These are phyloP conservation scores for Alternaria hordeiaustralica DNA, from an alignment of 2,329 filamentous ascomycete genomes.

Conservation along the genomic window DNA sequence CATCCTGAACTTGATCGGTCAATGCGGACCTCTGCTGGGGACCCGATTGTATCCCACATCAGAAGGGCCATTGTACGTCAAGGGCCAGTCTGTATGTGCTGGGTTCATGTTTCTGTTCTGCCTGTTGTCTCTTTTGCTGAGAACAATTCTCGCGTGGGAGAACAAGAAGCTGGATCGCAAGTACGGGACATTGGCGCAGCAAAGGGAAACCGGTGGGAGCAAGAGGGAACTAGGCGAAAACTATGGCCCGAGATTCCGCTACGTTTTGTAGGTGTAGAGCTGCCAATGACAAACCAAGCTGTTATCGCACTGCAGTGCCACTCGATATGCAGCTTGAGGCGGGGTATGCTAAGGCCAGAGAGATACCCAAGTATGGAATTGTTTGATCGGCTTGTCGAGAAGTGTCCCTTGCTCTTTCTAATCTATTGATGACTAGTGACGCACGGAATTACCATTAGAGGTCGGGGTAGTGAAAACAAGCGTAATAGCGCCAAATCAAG, in stretches of 20 bases:
- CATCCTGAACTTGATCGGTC: conserved; percentile 71
- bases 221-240: conserved; percentile 37
- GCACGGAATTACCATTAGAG: not conserved
- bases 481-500: conserved; percentile 4
- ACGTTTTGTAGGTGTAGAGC: conserved; percentile 42
- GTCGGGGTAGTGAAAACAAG: not conserved
- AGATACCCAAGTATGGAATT: not conserved
- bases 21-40: conserved; percentile 48
- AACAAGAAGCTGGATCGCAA: conserved; percentile 45
- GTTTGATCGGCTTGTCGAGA: not conserved
- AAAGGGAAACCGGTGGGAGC: conserved; percentile 26
- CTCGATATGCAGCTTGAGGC: not conserved
- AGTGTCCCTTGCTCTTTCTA: not conserved
- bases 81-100: conserved; percentile 46
- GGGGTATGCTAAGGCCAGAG: not conserved
- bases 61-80: conserved; percentile 44
- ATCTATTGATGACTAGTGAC: conserved; percentile 1
- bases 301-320: not conserved
- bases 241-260: conserved; percentile 42
- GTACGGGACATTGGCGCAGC: conserved; percentile 40
- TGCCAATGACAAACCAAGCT: not conserved
- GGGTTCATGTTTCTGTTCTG: conserved; percentile 49
- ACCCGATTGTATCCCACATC: conserved; percentile 43
- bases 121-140: conserved; percentile 35
- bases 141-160: conserved; percentile 45